Conservation (phyloP, 805 yeast species). For the Saccharomyces paradoxus region DNA sequence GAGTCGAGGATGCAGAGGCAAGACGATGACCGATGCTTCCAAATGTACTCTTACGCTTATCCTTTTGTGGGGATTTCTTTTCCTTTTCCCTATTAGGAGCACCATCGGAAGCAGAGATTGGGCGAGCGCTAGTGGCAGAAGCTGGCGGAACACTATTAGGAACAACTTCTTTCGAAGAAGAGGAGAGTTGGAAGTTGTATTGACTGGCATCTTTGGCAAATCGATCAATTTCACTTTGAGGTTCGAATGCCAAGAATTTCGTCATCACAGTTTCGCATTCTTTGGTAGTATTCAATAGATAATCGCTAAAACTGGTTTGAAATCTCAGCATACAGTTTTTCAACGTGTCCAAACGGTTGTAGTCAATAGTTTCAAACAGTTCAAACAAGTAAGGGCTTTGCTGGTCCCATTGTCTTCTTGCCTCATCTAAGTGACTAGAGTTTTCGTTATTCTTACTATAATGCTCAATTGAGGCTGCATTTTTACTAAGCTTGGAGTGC, state of each 20-base stretch:
- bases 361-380: constrained; percentile 66
- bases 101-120: background rate
- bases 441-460: constrained; percentile 34
- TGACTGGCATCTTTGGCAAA: constrained; percentile 39
- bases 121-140: background rate
- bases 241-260: constrained; percentile 55
- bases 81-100: background rate
- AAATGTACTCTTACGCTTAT: constrained; percentile 22
- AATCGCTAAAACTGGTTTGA: constrained; percentile 52
- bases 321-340: constrained; percentile 61
- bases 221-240: constrained; percentile 50
- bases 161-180: background rate
- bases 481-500: constrained; percentile 37
- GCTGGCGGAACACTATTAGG: constrained; percentile 1
- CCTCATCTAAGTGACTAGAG: constrained; percentile 34
- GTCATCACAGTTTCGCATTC: constrained; percentile 59
- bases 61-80: constrained; percentile 5
- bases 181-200: constrained; percentile 15
- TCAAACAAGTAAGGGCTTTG: constrained; percentile 73
- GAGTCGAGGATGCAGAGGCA: constrained; percentile 23
- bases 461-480: constrained; percentile 36
- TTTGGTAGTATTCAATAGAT: constrained; percentile 36
- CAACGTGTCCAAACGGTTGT: constrained; percentile 48
- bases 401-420: constrained; percentile 61
- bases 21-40: constrained; percentile 22